phyloP scores from a whole-genome alignment of 2,329 filamentous ascomycete species.

The Fusarium setosum region DNA sequence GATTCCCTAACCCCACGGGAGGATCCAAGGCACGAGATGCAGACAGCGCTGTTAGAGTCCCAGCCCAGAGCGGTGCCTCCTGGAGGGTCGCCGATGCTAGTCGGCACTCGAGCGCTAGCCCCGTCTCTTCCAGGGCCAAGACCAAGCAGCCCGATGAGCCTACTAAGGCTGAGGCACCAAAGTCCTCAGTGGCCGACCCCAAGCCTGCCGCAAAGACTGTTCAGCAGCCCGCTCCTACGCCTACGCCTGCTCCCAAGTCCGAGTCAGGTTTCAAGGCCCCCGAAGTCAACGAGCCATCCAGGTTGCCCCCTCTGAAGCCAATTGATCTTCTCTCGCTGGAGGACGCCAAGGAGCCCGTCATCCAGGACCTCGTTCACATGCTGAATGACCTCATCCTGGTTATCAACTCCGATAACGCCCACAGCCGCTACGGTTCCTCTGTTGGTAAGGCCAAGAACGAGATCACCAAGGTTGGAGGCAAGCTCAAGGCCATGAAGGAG shows the following conservation, averaged over 20 bases:
- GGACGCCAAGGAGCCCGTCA: constrained; percentile 84
- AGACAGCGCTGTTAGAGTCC: constrained; percentile 82
- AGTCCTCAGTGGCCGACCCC: constrained; percentile 38
- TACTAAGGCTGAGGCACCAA: constrained; percentile 47
- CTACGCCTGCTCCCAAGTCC: constrained; percentile 37
- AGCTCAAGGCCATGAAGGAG: constrained; percentile 80
- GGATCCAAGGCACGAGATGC: constrained; percentile 63
- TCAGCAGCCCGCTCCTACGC: constrained; percentile 48
- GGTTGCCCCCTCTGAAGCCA: constrained; percentile 70
- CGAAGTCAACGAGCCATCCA: constrained; percentile 74
- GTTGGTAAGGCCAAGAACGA: constrained; percentile 89
- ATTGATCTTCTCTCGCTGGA: constrained; percentile 83
- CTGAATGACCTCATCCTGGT: constrained; percentile 96
- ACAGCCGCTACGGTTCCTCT: constrained; percentile 80
- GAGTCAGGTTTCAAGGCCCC: constrained; percentile 61
- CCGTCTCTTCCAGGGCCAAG: constrained; percentile 46
- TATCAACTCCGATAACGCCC: constrained; percentile 86
- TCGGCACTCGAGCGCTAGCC: constrained; percentile 70
- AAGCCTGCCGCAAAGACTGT: constrained; percentile 43
- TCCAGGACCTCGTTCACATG: constrained; percentile 94
- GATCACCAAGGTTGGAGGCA: constrained; percentile 79
- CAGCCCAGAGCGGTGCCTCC: constrained; percentile 85
- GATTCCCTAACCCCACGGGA: constrained; percentile 70
- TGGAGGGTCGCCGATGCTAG: constrained; percentile 78
- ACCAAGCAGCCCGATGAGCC: constrained; percentile 45